phyloP scores from a whole-genome alignment of 495 filamentous ascomycete genomes.

The Penicillium maclennaniae region DNA sequence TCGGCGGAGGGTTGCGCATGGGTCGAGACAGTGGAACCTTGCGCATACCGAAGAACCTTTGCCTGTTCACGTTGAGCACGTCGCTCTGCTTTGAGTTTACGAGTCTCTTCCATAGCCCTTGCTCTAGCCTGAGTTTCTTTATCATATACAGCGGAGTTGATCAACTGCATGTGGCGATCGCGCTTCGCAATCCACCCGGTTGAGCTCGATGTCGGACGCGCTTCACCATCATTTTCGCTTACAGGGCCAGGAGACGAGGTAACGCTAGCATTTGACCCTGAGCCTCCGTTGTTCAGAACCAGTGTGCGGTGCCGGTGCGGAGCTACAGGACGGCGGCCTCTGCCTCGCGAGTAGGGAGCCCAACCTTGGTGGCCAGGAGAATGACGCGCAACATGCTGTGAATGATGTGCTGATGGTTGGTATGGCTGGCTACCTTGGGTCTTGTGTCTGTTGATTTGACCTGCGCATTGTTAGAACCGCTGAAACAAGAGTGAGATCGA shows the following conservation, averaged over 20 bases:
- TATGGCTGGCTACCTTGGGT: conserved; percentile 48
- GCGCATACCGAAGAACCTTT: conserved; percentile 45
- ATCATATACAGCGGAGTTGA: conserved; percentile 80
- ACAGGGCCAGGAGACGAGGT: conserved; percentile 35
- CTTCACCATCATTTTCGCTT: conserved; percentile 32
- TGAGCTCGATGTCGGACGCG: conserved; percentile 25
- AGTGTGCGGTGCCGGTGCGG: conserved; percentile 69
- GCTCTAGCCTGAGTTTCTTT: conserved; percentile 66
- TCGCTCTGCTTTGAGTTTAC: conserved; percentile 54
- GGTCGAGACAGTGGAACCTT: conserved; percentile 32
- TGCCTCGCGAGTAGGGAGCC: conserved; percentile 44
- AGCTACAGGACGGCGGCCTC: conserved; percentile 38
- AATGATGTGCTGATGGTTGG: conserved; percentile 22
- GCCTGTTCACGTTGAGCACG: conserved; percentile 62
- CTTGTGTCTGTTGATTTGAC: conserved; percentile 82
- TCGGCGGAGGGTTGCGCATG: conserved; percentile 29
- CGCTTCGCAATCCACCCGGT: conserved; percentile 70
- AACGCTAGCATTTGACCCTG: conserved; percentile 17
- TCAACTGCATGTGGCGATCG: conserved; percentile 84
- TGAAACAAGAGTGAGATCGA: conserved; percentile 10
- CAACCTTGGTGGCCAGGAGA: conserved; percentile 43
- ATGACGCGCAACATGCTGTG: conserved; percentile 38
- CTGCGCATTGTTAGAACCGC: conserved; percentile 40
- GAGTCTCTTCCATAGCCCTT: conserved; percentile 70
- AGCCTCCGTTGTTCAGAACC: conserved; percentile 58